Base-by-base conservation (phyloP, 2,329 filamentous ascomycete genomes). In the Amesomyces nigricolor region DNA sequence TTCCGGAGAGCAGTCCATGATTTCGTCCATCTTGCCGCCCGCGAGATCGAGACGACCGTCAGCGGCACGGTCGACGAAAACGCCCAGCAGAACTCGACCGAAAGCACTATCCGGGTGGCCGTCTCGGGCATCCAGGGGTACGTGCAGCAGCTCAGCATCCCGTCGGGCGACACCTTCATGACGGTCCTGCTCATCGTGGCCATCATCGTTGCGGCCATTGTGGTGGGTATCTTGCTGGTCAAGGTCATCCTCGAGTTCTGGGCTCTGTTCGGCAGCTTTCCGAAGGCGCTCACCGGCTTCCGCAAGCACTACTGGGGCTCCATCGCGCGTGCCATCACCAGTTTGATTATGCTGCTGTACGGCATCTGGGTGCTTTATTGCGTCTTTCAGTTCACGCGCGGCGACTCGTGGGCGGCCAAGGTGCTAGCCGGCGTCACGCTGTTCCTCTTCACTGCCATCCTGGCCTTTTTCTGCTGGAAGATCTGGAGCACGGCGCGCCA, bases 241-340 rank as follows among this genome's bases (percentile, higher is more conserved):
- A 99, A 97, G 76, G 84, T 95, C 56, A 83, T 96, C 50, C 81
- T 99, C 49, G 94, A 97, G 72, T 77, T 83, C 39, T 96, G 92
- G 90, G 87, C 91, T 14, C 76, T 96, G n/a, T 92, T 89, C 62
- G 91, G 88, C 61, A 89, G 77, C 58, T 95, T 97, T 67, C 91
- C 94, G 11, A 79, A 89, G 67, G 80, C 81, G 37, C 80, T 97
- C 55, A 76, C 83, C 14, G 86, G 87, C 45, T 97, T 97, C 81
- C 88, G 94, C 62, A 88, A 95, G 74, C 89, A 95, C 70, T 97
- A 97, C 77, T 97, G 94, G 94, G 88, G 89, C 62, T 84, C 91
- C 53, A 86, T 99, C 69, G 89, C 87, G 45, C 89, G 92, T 58
- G 87, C 91, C 14, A 88, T 97, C 66, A 95, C 91, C 43, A 88